Evolutionary conservation across 1,284 basidiomycete species (phyloP).

Genomic region (Boletus smithii): DNA sequence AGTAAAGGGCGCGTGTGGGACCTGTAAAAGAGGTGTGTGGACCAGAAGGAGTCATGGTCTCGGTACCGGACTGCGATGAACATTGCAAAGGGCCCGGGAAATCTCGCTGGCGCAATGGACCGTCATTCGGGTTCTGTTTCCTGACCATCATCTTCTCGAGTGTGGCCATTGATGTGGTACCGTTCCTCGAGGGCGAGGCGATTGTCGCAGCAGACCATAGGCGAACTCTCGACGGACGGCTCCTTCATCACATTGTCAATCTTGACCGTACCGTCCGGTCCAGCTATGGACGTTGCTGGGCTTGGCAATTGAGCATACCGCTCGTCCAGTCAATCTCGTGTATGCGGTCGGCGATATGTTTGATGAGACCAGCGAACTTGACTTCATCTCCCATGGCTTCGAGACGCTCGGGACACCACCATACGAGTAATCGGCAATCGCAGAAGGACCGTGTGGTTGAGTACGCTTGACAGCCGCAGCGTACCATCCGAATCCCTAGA

Average conservation of each 20-base stretch:
- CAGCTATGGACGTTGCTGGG: too few species aligned
- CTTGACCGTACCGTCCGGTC: too few species aligned
- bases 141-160: too few species aligned
- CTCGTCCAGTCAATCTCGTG: conserved; percentile 38
- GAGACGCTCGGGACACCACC: conserved; percentile 39
- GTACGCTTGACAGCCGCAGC: conserved; percentile 32
- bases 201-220: too few species aligned
- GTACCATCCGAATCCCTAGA: conserved; percentile 21
- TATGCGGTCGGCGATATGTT: conserved; percentile 40
- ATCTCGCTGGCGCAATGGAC: too few species aligned
- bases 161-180: too few species aligned
- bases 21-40: conserved; percentile 40
- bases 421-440: conserved; percentile 43
- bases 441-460: conserved; percentile 39
- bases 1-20: conserved; percentile 30
- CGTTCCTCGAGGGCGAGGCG: too few species aligned
- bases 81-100: too few species aligned
- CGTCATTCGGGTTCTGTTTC: too few species aligned
- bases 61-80: too few species aligned
- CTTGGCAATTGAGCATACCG: conserved; percentile 40
- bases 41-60: conserved; percentile 70
- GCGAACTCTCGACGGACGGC: too few species aligned
- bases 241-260: too few species aligned
- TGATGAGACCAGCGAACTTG: conserved; percentile 38
- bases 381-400: conserved; percentile 32